phyloP scores from a whole-genome alignment of 345 rosid genomes.

The Lumnitzera littorea region DNA sequence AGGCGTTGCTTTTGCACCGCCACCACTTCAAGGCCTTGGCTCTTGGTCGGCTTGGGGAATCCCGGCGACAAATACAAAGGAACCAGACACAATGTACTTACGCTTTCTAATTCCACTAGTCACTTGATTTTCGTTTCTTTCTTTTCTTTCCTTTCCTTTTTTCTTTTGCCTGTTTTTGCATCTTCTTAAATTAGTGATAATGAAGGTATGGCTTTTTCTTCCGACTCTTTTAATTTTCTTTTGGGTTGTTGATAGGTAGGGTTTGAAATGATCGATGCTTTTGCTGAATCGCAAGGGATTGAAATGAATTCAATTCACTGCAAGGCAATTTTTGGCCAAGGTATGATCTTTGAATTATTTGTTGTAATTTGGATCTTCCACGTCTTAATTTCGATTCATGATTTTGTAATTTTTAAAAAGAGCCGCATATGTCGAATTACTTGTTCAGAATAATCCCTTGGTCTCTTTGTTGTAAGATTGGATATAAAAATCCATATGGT shows the following conservation, averaged over 20 bases:
- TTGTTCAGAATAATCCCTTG: too few species aligned
- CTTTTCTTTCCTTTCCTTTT: background rate
- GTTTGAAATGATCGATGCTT: conserved; percentile 69
- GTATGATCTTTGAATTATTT: conserved; percentile 15
- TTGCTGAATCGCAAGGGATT: conserved; percentile 58
- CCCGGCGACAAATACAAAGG: conserved; percentile 81
- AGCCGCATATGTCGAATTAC: too few species aligned
- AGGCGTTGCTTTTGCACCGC: conserved; percentile 53
- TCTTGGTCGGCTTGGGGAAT: conserved; percentile 79
- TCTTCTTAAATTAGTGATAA: background rate
- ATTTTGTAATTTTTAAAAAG: too few species aligned
- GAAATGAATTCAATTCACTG: conserved; percentile 37
- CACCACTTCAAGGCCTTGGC: conserved; percentile 51
- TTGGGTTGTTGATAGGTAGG: conserved; percentile 38
- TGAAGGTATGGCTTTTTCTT: background rate
- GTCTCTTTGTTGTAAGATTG: too few species aligned
- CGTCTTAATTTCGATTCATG: too few species aligned
- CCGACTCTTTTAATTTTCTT: background rate
- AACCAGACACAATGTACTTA: conserved; percentile 71
- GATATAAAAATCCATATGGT: too few species aligned
- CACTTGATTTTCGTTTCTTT: conserved; percentile 1
- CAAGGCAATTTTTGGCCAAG: conserved; percentile 77
- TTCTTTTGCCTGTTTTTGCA: too few species aligned
- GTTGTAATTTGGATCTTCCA: background rate
- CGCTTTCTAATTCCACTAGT: conserved; percentile 6